phyloP scores from a whole-genome alignment of 2,329 filamentous ascomycete genomes.

The Penicillium sp. region DNA sequence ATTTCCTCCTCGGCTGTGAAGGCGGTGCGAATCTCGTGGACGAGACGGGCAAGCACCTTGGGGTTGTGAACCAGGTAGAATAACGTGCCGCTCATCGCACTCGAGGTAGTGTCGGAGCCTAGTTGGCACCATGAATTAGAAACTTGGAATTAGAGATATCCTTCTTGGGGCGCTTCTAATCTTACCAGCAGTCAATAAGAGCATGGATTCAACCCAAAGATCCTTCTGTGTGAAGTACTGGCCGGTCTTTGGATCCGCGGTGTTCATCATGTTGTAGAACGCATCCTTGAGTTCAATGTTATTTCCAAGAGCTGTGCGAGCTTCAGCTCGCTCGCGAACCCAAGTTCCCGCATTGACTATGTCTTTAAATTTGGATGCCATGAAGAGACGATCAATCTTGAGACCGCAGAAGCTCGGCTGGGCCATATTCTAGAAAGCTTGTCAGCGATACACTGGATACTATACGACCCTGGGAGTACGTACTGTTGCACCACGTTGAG shows the following conservation, averaged over 20 bases:
- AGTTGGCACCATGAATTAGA: neutral
- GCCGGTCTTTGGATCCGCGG: slow-evolving; percentile 8
- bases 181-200: slow-evolving; percentile 8
- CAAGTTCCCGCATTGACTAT: slow-evolving; percentile 7
- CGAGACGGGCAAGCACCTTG: slow-evolving; percentile 9
- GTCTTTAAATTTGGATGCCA: slow-evolving; percentile 4
- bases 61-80: slow-evolving; percentile 27
- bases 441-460: neutral
- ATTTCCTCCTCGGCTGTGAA: slow-evolving; percentile 14
- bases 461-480: neutral
- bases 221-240: slow-evolving; percentile 6
- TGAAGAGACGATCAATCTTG: slow-evolving; percentile 10
- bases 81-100: slow-evolving; percentile 17
- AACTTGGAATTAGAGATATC: neutral
- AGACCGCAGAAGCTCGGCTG: slow-evolving; percentile 7
- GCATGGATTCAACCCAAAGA: slow-evolving; percentile 10
- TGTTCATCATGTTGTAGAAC: slow-evolving; percentile 12
- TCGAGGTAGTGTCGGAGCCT: slow-evolving; percentile 22
- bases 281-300: slow-evolving; percentile 9
- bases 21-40: slow-evolving; percentile 15
- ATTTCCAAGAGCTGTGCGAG: slow-evolving; percentile 6
- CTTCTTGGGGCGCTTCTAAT: neutral
- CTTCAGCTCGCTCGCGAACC: slow-evolving; percentile 3
- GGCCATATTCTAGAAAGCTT: slow-evolving; percentile 1
- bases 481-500: slow-evolving; percentile 8